Base-by-base conservation (phyloP, 169 alveolate genomes). In the Eimeria tenella region DNA sequence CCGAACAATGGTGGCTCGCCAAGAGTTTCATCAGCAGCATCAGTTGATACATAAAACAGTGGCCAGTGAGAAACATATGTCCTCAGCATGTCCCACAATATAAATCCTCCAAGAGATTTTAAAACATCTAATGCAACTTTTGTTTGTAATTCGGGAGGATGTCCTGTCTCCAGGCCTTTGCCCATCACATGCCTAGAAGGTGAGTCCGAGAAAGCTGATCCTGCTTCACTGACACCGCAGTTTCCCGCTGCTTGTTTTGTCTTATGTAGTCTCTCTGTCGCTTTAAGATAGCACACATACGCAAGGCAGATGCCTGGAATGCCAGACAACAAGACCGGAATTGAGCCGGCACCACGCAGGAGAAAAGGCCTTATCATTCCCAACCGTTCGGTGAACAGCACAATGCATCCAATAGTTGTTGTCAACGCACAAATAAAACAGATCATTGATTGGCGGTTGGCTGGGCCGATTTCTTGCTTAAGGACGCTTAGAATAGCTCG, bases 1-100 rank as follows among this genome's bases (percentile, higher is more conserved):
- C 79, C 90, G 15, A 83, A 83, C 23, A 83, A 53, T 62, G 90
- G 90, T 5, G 90, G 90, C 42, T 83, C 90, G 42, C 15, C 42
- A 42, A 4, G 77, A 19, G 79, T 23, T 25, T 15, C 52, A 42
- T 62, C 23, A 19, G 49, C 25, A 15, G 79, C 79, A 3, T 21
- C 31, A 15, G 9, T 4, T 50, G 77, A 60, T 19, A 83, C 52
- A 31, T 83, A 23, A 52, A 83, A 42, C 79, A 83, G 21, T 50
- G 75, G 90, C 90, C 90, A 83, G 25, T 58, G 21, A 5, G 90
- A 25, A 1, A 58, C 21, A 62, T 83, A 56, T 7, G 75, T 23
- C 60, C 71, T 53, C 77, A 62, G 49, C 90, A 83, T 11, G 52
- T 83, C 90, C 79, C 90, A 83, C 62, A 83, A 21, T 42, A 83